Base-by-base conservation (phyloP, 2,329 filamentous ascomycete genomes). In the Metarhizium robertsii region DNA sequence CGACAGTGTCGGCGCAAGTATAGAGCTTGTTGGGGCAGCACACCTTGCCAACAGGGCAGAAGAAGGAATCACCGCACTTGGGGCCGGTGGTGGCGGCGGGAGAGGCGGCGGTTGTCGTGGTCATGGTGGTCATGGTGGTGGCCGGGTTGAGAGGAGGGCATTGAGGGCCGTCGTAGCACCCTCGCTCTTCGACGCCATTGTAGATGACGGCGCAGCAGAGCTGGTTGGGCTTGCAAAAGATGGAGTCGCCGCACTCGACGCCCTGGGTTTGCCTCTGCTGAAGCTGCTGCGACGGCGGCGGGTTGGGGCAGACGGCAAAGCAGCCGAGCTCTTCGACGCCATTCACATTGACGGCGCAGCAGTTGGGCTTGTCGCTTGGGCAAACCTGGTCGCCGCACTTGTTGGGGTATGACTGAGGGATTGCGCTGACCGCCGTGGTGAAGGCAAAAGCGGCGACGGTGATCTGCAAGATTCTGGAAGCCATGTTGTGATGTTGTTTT, bases 21-120 rank as follows among this genome's bases (percentile, higher is more conserved):
- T 52, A 57, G 32, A 57, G 55, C 46, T 48, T 53, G 48, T 45
- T 45, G n/a, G 42, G 42, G 42, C 55, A 57, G 55, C 55, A 57
- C 38, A 57, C 55, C 48, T 57, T 48, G n/a, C 55, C 55, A 40
- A 47, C 29, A 42, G 48, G 48, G 48, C 55, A 57, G 55, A 57
- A 57, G 55, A 57, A 57, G 29, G 52, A 54, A 29, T 57, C 55
- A 14, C 55, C 53, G 42, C 55, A 57, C 52, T 57, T 57, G 53
- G 55, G 55, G 25, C 55, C 53, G 43, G 52, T 52, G 36, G 38
- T 52, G 34, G 55, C 49, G 25, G 52, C 38, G n/a, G 47, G 14
- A 25, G 46, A n/a, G 10, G 55, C 14, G 34, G 52, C 40, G 18
- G 42, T 48, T 6, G 48, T 32, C 8, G 47, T 30, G 8, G 47